Conservation (phyloP, 805 yeast species). For the Yarrowia sp. region DNA sequence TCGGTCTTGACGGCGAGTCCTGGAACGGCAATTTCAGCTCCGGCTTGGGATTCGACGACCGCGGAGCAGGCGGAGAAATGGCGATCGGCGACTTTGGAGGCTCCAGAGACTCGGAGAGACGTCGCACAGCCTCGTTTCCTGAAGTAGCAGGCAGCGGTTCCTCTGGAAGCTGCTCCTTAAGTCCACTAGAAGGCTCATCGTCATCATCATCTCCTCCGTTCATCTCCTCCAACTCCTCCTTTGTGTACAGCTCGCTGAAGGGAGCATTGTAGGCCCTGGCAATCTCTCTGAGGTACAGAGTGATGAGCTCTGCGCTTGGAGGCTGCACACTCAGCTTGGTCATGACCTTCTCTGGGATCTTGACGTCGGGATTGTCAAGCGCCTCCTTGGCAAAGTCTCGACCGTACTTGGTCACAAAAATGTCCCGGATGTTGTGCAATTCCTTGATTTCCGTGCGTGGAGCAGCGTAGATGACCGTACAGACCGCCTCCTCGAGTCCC, state of each 20-base stretch:
- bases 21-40: conserved; percentile 29
- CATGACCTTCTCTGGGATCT: conserved; percentile 67
- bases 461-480: conserved; percentile 65
- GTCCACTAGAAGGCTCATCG: conserved; percentile 26
- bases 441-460: conserved; percentile 77
- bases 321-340: conserved; percentile 63
- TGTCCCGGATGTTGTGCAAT: conserved; percentile 56
- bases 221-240: conserved; percentile 36
- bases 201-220: conserved; percentile 41
- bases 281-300: conserved; percentile 70
- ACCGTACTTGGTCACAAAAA: conserved; percentile 63
- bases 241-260: conserved; percentile 52
- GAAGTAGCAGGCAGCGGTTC: conserved; percentile 29
- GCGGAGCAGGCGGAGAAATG: conserved; percentile 37
- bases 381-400: conserved; percentile 60
- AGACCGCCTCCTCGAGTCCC: conserved; percentile 73
- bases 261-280: conserved; percentile 77
- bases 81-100: conserved; percentile 36
- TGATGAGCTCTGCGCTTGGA: conserved; percentile 64
- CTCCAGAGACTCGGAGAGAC: conserved; percentile 32
- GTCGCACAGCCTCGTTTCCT: conserved; percentile 29
- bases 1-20: conserved; percentile 8
- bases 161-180: conserved; percentile 19
- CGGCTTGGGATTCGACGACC: conserved; percentile 39
- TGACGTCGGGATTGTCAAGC: conserved; percentile 48